A percentile compares a stretch with the other conserved stretches of the same genome.
These are phyloP conservation scores for Neopestalotiopsis rosae DNA, from an alignment of 2,329 filamentous ascomycete species.

Conservation along the genomic window DNA sequence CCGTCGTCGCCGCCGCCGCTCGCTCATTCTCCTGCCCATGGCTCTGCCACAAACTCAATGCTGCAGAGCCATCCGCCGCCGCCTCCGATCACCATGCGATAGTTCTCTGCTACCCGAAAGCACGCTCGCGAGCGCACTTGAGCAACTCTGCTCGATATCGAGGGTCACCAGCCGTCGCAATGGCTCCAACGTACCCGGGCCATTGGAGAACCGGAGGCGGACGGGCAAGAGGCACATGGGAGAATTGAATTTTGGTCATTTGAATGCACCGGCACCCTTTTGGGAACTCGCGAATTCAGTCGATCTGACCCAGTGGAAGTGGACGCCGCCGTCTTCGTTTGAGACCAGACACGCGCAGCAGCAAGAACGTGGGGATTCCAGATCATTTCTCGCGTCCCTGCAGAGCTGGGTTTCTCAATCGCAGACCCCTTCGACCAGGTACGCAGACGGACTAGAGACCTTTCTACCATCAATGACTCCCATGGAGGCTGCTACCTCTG, in stretches of 20 bases:
- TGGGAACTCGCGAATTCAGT: conserved; percentile 54
- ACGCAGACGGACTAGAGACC: neutral
- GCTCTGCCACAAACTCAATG: conserved; percentile 50
- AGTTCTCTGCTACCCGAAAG: conserved; percentile 66
- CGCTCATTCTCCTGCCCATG: conserved; percentile 41
- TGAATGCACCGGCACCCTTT: conserved; percentile 35
- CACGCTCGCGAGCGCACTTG: conserved; percentile 55
- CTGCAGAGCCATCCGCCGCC: conserved; percentile 53
- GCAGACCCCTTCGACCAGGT: neutral
- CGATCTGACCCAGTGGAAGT: conserved; percentile 54
- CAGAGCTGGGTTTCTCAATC: neutral
- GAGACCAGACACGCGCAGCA: conserved; percentile 9
- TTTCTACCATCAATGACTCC: neutral
- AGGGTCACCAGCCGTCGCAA: conserved; percentile 25
- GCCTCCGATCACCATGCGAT: conserved; percentile 44
- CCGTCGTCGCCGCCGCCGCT: conserved; percentile 3
- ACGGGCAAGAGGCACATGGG: conserved; percentile 60
- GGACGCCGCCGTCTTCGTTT: conserved; percentile 51
- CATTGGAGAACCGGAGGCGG: conserved; percentile 60
- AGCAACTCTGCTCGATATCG: conserved; percentile 45
- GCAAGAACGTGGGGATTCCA: neutral
- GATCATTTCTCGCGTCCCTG: conserved; percentile 2
- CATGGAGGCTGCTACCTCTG: neutral
- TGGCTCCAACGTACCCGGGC: conserved; percentile 53
- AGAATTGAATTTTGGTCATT: conserved; percentile 49